Conservation (phyloP, 768 basidiomycete genomes). For the Boletus tylopilopsis region DNA sequence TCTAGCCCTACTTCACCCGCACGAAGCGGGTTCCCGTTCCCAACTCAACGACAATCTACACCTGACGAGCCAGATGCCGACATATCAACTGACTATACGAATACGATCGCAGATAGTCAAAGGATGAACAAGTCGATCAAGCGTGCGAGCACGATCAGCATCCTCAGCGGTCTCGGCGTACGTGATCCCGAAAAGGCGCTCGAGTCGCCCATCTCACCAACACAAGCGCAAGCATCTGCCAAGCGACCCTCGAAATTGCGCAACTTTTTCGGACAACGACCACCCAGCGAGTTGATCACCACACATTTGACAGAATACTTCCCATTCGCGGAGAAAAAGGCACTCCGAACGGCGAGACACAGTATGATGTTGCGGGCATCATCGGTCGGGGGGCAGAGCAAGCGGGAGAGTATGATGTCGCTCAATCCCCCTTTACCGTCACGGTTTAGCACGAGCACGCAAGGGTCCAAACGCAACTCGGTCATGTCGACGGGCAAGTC, state of each 20-base stretch:
- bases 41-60: constrained; percentile 8
- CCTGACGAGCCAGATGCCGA: constrained; percentile 39
- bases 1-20: constrained; percentile 36
- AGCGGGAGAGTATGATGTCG: constrained; percentile 44
- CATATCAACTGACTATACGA: constrained; percentile 30
- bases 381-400: constrained; percentile 36
- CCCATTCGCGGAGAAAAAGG: constrained; percentile 89
- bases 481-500: constrained; percentile 34
- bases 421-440: constrained; percentile 41
- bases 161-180: constrained; percentile 91
- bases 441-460: constrained; percentile 34
- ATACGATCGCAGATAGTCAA: constrained; percentile 27
- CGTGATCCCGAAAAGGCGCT: constrained; percentile 69
- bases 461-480: constrained; percentile 44
- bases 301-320: constrained; percentile 94
- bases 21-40: constrained; percentile 13
- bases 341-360: constrained; percentile 83
- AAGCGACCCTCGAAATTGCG: constrained; percentile 69
- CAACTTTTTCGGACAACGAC: constrained; percentile 98
- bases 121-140: constrained; percentile 41
- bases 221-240: constrained; percentile 20
- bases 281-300: constrained; percentile 95
- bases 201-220: constrained; percentile 53
- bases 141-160: constrained; percentile 90
- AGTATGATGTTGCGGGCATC: constrained; percentile 71